Evolutionary conservation across 1,139 yeast species (phyloP).

Genomic region (Nakaseomyces uthaithaninus): DNA sequence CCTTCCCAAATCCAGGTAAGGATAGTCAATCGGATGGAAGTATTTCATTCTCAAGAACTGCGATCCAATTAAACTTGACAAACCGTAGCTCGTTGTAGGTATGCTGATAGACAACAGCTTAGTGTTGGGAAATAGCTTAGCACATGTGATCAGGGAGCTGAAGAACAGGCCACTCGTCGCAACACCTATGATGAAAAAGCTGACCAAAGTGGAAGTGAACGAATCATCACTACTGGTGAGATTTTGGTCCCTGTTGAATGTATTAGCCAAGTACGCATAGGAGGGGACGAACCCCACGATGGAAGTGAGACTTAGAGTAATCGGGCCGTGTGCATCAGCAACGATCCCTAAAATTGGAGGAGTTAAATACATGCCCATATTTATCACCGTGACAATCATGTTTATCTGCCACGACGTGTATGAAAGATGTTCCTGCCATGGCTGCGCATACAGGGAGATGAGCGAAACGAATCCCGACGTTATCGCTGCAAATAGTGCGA

Average conservation of each 20-base stretch:
- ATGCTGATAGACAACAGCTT: constrained; percentile 78
- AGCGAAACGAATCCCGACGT: constrained; percentile 75
- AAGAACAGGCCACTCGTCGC: constrained; percentile 80
- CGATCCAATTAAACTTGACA: constrained; percentile 51
- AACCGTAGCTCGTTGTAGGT: constrained; percentile 82
- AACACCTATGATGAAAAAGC: constrained; percentile 57
- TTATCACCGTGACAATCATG: constrained; percentile 64
- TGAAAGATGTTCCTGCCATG: constrained; percentile 50
- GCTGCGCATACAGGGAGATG: constrained; percentile 70
- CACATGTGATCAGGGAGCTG: constrained; percentile 72
- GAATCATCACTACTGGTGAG: constrained; percentile 17
- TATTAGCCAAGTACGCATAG: constrained; percentile 45
- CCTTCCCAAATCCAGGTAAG: constrained; percentile 39
- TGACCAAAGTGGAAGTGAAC: constrained; percentile 25
- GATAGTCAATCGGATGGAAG: constrained; percentile 31
- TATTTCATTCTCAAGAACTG: constrained; percentile 42
- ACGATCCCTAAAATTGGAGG: constrained; percentile 76
- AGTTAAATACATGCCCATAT: constrained; percentile 77
- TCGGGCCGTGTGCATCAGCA: constrained; percentile 82
- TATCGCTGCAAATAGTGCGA: constrained; percentile 48
- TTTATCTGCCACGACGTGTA: constrained; percentile 69
- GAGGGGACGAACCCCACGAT: constrained; percentile 64
- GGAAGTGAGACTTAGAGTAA: constrained; percentile 57
- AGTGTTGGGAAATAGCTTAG: constrained; percentile 64
- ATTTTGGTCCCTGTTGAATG: constrained; percentile 19